Evolutionary conservation across 352 stramenopile species (phyloP).

Genomic region (Phytopythium oedochilum): DNA sequence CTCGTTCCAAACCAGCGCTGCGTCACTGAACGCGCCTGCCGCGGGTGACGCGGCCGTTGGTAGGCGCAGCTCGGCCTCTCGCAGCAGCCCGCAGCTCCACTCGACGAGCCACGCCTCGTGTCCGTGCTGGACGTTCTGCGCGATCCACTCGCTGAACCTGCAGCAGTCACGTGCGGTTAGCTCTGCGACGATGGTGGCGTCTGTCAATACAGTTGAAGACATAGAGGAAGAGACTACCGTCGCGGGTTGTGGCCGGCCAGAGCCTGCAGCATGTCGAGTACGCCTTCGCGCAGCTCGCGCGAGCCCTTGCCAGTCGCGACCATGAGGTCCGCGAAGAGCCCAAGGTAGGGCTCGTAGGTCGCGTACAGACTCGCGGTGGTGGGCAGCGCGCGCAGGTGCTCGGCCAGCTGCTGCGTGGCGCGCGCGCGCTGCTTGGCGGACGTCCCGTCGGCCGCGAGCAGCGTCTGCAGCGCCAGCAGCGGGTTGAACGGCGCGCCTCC

Average conservation of each 20-base stretch:
- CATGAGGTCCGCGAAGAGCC: slow-evolving; percentile 30
- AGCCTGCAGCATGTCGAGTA: slow-evolving; percentile 32
- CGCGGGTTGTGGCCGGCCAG: slow-evolving; percentile 35
- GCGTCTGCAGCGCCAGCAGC: slow-evolving; percentile 32
- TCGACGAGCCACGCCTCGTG: slow-evolving; percentile 47
- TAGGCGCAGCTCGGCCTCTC: slow-evolving; percentile 29
- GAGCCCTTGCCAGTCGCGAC: slow-evolving; percentile 18
- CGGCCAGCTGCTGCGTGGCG: slow-evolving; percentile 40
- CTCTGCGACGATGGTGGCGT: neutral
- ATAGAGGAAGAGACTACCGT: slow-evolving; percentile 10
- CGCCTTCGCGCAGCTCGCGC: slow-evolving; percentile 30
- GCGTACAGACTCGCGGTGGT: slow-evolving; percentile 20
- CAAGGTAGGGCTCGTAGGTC: slow-evolving; percentile 52
- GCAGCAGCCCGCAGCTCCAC: slow-evolving; percentile 39
- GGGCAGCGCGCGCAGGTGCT: slow-evolving; percentile 22
- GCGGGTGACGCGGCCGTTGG: slow-evolving; percentile 9
- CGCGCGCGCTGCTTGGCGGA: slow-evolving; percentile 32
- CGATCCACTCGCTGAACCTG: slow-evolving; percentile 49
- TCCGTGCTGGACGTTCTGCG: slow-evolving; percentile 24
- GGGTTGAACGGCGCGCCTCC: slow-evolving; percentile 26
- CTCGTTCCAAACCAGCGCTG: slow-evolving; percentile 23
- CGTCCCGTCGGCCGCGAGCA: slow-evolving; percentile 32
- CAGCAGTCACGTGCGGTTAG: neutral
- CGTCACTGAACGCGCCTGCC: neutral
- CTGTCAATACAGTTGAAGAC: neutral